Conservation (phyloP, 2,329 filamentous ascomycete genomes). For the Hypomyces rosellus region DNA sequence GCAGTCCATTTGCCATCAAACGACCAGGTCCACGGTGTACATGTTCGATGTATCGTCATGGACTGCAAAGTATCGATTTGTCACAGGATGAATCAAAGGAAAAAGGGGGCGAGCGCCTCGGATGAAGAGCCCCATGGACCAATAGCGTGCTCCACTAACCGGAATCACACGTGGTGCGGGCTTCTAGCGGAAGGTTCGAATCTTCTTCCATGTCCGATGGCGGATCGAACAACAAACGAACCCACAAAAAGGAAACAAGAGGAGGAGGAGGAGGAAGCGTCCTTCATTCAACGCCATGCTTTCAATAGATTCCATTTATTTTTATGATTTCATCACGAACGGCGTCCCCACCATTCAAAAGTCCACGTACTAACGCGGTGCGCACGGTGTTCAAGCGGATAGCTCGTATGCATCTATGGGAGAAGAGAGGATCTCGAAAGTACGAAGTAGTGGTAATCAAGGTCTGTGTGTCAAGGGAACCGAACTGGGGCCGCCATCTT, state of each 20-base stretch:
- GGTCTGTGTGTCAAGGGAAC: not conserved
- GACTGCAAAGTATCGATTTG: no score
- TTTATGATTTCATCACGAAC: constrained; percentile 5
- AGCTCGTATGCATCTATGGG: no score
- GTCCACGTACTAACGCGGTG: no score
- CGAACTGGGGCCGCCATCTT: no score
- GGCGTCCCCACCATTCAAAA: not conserved
- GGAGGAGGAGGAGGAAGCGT: no score
- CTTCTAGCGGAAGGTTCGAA: constrained; percentile 9
- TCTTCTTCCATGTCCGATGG: constrained; percentile 6
- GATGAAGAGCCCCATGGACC: not conserved
- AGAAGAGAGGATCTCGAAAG: not conserved
- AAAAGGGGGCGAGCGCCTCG: no score
- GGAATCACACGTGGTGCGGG: constrained; percentile 10
- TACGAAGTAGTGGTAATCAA: not conserved
- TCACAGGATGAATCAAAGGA: no score
- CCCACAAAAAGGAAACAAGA: not conserved
- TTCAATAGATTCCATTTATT: constrained; percentile 8
- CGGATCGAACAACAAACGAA: not conserved
- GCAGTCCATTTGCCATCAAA: no score
- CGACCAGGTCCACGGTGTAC: no score
- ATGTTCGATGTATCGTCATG: no score
- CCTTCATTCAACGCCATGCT: not conserved
- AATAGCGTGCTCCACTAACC: constrained; percentile 7
- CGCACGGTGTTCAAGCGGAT: no score